A percentile compares a stretch with the other conserved stretches of the same genome.
Evolutionary conservation across 116 monocot species (phyloP).

Genomic region (Phalaenopsis hybrid): DNA sequence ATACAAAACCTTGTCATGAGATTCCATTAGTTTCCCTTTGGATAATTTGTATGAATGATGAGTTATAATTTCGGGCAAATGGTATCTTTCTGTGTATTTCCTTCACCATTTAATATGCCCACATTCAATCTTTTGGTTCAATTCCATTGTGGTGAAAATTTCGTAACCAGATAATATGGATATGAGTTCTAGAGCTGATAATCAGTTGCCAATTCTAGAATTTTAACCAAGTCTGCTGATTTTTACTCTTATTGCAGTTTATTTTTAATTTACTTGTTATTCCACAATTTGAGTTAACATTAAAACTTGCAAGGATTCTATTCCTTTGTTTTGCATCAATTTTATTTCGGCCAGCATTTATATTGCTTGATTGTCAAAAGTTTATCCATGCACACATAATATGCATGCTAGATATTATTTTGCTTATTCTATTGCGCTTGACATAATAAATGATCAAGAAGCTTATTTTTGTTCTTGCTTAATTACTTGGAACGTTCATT

Average conservation of each 20-base stretch:
- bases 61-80: not conserved
- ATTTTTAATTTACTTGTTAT: slow-evolving; percentile 1
- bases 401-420: not conserved
- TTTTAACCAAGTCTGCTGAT: not conserved
- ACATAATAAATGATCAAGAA: not conserved
- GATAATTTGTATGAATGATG: not conserved
- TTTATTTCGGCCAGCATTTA: not conserved
- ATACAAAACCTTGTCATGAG: not conserved
- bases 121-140: not conserved
- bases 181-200: not conserved
- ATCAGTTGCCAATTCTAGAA: too few species aligned
- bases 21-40: not conserved
- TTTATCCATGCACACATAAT: not conserved
- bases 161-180: not conserved
- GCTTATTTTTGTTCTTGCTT: not conserved
- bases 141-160: not conserved
- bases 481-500: too few species aligned
- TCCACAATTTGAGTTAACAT: not conserved
- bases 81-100: not conserved
- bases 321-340: not conserved
- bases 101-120: not conserved
- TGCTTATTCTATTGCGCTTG: not conserved
- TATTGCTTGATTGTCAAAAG: not conserved
- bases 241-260: not conserved
- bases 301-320: not conserved